phyloP scores from a whole-genome alignment of 148 eudicot species.

The Gaultheria prostrata region DNA sequence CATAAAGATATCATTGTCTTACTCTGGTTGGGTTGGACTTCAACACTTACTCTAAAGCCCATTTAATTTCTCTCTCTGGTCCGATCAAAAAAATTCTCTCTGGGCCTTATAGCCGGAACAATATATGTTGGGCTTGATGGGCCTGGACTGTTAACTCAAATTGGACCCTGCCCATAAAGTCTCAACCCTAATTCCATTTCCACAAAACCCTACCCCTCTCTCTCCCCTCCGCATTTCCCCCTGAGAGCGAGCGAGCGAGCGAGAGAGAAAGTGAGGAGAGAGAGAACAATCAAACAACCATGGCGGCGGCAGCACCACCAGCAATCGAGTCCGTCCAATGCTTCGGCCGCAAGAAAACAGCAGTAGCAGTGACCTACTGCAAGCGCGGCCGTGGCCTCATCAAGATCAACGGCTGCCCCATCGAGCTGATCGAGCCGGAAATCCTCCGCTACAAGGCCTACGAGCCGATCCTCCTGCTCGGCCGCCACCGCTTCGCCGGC shows the following conservation, averaged over 20 bases:
- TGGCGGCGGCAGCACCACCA: conserved; percentile 11
- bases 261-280: background rate
- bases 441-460: conserved; percentile 31
- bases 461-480: conserved; percentile 34
- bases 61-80: no score
- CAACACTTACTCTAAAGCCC: no score
- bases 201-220: conserved; percentile 5
- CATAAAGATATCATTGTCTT: no score
- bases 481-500: conserved; percentile 28
- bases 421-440: conserved; percentile 31
- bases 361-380: conserved; percentile 35
- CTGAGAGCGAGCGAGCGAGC: no score
- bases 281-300: background rate
- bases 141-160: no score
- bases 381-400: conserved; percentile 37
- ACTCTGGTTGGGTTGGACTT: no score
- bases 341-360: conserved; percentile 37
- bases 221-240: background rate
- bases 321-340: conserved; percentile 30
- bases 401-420: conserved; percentile 40
- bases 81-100: no score
- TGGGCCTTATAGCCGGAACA: no score
- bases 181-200: background rate
- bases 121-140: no score
- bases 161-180: no score